Conservation (phyloP, 352 stramenopile species). For the Phytophthora cryptogea region DNA sequence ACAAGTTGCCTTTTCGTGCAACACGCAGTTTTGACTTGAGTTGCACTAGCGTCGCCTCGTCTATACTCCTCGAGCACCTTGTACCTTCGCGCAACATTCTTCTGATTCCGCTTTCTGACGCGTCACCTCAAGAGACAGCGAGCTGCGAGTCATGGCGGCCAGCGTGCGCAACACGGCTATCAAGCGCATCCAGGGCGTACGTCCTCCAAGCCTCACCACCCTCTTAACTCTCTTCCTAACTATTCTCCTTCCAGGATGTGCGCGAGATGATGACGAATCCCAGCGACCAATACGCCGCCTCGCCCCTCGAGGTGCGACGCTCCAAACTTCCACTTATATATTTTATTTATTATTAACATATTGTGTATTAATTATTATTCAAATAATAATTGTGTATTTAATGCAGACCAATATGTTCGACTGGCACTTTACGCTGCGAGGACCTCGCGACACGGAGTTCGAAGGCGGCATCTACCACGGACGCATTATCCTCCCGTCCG, state of each 20-base stretch:
- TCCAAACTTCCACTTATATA: no score
- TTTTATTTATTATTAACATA: no score
- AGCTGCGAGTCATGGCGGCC: conserved; percentile 37
- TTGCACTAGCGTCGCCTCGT: no score
- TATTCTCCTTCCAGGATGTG: conserved; percentile 59
- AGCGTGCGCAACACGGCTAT: conserved; percentile 81
- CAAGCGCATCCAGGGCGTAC: conserved; percentile 85
- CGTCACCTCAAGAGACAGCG: conserved; percentile 23
- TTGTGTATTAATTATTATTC: not conserved
- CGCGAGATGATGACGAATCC: conserved; percentile 89
- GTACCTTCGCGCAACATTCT: conserved; percentile 3
- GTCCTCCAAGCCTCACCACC: conserved; percentile 1
- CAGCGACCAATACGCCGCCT: conserved; percentile 80
- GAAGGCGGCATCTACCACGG: conserved; percentile 98
- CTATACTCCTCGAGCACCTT: no score
- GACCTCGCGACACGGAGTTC: conserved; percentile 96
- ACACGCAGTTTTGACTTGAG: no score
- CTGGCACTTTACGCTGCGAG: conserved; percentile 99
- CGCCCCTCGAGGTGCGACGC: conserved; percentile 65
- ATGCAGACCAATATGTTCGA: conserved; percentile 90
- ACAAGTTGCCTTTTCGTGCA: no score
- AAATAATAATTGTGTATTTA: not conserved
- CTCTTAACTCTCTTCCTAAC: not conserved
- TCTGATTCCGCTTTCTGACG: conserved; percentile 18
- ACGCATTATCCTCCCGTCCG: conserved; percentile 93